Evolutionary conservation across 202 grass and related monocot genomes (phyloP).

Genomic region (Tripidium arundinaceum): DNA sequence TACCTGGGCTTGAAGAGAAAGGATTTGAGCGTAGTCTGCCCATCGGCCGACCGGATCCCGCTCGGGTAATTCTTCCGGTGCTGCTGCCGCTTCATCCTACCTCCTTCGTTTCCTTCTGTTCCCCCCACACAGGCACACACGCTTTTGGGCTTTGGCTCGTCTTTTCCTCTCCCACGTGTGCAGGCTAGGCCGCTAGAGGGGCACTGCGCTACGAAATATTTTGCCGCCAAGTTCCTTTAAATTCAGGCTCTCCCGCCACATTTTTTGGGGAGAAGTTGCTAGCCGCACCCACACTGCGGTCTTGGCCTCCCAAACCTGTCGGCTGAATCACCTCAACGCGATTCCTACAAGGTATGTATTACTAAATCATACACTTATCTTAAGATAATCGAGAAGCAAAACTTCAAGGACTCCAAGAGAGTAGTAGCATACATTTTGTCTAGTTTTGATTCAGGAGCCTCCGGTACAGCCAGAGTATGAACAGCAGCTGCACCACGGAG

Average conservation of each 20-base stretch:
- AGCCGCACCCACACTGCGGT: no score
- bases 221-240: slow-evolving; percentile 38
- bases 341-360: neutral
- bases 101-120: neutral
- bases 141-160: neutral
- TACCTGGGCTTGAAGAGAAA: slow-evolving; percentile 52
- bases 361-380: no score
- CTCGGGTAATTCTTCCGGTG: slow-evolving; percentile 20
- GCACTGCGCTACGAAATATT: neutral
- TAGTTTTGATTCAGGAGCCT: slow-evolving; percentile 39
- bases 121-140: neutral
- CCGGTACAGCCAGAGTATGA: slow-evolving; percentile 50
- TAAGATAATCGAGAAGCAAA: no score
- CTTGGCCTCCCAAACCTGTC: neutral
- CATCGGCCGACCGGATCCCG: slow-evolving; percentile 33
- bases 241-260: slow-evolving; percentile 26
- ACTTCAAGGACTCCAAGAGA: no score
- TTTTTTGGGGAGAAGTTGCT: no score
- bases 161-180: neutral
- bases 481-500: slow-evolving; percentile 47
- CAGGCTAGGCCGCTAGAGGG: neutral
- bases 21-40: slow-evolving; percentile 64
- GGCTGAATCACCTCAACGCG: neutral
- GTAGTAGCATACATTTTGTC: neutral
- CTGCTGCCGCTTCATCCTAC: slow-evolving; percentile 37